These are phyloP conservation scores for Candida caryicola DNA, from an alignment of 805 yeast species.

Conservation along the genomic window DNA sequence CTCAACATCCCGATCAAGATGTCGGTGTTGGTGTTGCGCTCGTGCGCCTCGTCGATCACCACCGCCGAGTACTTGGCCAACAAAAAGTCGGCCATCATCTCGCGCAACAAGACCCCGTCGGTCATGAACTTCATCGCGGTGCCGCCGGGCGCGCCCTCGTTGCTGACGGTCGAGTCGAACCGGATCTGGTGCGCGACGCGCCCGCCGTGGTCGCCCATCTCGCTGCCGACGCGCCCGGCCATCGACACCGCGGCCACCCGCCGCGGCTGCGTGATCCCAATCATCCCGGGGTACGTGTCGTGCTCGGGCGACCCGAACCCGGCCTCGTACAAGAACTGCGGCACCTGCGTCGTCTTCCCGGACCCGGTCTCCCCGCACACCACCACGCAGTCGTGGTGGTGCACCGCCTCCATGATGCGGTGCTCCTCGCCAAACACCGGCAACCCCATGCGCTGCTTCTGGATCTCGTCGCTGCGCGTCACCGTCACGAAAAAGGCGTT, in stretches of 20 bases:
- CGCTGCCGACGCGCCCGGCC: constrained; percentile 77
- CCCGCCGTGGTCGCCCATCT: constrained; percentile 67
- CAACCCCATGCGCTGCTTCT: constrained; percentile 60
- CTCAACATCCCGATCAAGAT: constrained; percentile 92
- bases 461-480: constrained; percentile 62
- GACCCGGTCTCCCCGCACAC: constrained; percentile 98
- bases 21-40: constrained; percentile 93
- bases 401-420: constrained; percentile 90
- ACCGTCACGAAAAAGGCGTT: constrained; percentile 69
- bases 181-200: constrained; percentile 80
- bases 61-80: constrained; percentile 80
- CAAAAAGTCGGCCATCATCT: constrained; percentile 85
- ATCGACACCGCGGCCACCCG: constrained; percentile 92
- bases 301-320: constrained; percentile 78
- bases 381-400: constrained; percentile 85
- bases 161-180: constrained; percentile 65
- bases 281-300: constrained; percentile 71
- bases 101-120: constrained; percentile 90
- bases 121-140: constrained; percentile 88
- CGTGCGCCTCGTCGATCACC: constrained; percentile 97
- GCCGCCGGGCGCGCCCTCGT: constrained; percentile 42
- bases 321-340: constrained; percentile 90
- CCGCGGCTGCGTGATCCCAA: constrained; percentile 94
- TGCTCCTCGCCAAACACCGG: constrained; percentile 94
- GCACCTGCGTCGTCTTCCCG: constrained; percentile 97